Base-by-base conservation (phyloP, 345 rosid species). In the Mangifera indica region DNA sequence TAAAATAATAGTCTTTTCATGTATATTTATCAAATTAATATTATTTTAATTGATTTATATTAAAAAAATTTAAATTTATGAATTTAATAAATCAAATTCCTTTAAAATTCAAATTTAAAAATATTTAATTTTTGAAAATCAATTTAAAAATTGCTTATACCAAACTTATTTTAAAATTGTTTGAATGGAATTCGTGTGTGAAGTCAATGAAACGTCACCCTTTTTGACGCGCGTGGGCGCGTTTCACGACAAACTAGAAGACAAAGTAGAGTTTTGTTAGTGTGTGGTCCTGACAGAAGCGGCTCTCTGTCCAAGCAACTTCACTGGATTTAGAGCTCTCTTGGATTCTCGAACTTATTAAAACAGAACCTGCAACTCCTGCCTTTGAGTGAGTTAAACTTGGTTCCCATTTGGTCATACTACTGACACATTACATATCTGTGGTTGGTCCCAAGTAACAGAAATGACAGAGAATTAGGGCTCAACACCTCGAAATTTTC, bases 201-300 rank as follows among this genome's bases (percentile, higher is more conserved):
- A 37, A 29, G 3, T 29, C 32, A 29, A 29, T 29, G 32, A 29
- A 60, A 78, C 69, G 60, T 34, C 69, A 34, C 20, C 66, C 63
- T 54, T 29, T 76, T 73, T 74, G 78, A 83, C 75, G 73, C 66
- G 77, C 61, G 70, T 71, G 74, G 26, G 81, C 71, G 70, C 71
- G 79, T 78, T 54, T 58, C 84, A 74, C 77, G 73, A 58, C 62
- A 74, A 73, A 75, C 83, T 53, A 86, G 78, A 77, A 61, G 80
- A 75, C 86, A 79, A 81, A 75, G 76, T 15, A 74, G 70, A 75
- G 83, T 48, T 86, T 79, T 80, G 85, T 77, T 87, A 84, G 87
- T 53, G 29, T 61, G 74, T 77, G 83, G 85, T 57, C 73, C 80
- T 56, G 78, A 53, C 60, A 56, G 3, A 17, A 37, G 40, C 40